Evolutionary conservation across 2,329 filamentous ascomycete genomes (phyloP).

Genomic region (Pseudovirgaria hyperparasitica): DNA sequence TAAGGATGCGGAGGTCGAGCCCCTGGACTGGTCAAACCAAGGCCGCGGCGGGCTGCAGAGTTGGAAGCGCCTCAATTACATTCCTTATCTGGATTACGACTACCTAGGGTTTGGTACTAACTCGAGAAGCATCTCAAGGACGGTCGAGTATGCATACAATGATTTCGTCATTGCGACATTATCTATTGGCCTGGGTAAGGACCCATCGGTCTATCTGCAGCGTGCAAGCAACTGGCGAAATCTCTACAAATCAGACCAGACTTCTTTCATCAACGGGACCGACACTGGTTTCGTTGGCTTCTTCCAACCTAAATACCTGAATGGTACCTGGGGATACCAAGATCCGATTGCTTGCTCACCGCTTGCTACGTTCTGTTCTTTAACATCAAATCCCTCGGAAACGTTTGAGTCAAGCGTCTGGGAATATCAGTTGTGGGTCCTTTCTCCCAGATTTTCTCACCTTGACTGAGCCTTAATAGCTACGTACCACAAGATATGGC

Average conservation of each 20-base stretch:
- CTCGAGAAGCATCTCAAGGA: constrained; percentile 27
- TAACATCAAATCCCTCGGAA: constrained; percentile 40
- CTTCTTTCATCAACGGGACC: constrained; percentile 25
- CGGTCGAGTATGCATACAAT: constrained; percentile 30
- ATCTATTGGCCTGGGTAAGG: constrained; percentile 41
- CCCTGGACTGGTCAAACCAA: constrained; percentile 25
- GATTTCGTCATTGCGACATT: constrained; percentile 49
- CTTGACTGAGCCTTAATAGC: constrained; percentile 2
- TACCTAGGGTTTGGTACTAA: constrained; percentile 30
- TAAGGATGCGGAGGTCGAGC: constrained; percentile 26
- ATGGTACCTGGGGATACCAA: constrained; percentile 55
- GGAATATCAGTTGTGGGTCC: constrained; percentile 56
- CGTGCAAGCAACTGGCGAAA: constrained; percentile 56
- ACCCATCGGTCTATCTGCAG: constrained; percentile 44
- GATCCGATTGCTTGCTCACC: constrained; percentile 38
- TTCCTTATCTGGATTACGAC: constrained; percentile 28
- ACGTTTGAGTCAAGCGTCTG: constrained; percentile 62
- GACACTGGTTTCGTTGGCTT: constrained; percentile 58
- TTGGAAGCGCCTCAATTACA: constrained; percentile 24
- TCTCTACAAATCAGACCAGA: constrained; percentile 38
- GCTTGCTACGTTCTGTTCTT: constrained; percentile 16
- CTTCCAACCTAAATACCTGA: constrained; percentile 54
- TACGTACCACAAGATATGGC: constrained; percentile 34
- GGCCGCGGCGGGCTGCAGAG: constrained; percentile 23
- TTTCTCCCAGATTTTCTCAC: neutral